These are phyloP conservation scores for Fraxinus sp. DNA, from an alignment of 305 asterid species.

Conservation along the genomic window DNA sequence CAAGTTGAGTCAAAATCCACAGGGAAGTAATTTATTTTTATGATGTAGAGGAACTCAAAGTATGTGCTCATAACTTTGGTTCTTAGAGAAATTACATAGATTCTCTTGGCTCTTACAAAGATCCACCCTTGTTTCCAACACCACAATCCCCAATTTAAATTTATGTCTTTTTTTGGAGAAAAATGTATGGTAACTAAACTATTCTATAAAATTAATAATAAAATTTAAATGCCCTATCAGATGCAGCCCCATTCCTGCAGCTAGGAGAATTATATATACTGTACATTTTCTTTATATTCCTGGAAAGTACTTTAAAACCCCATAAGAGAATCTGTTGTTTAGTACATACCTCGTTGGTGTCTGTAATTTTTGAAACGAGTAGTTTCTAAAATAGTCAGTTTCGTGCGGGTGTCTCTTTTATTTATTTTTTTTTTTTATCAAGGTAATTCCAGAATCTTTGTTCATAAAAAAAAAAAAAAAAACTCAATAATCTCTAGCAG, in stretches of 20 bases:
- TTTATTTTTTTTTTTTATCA: too few species aligned
- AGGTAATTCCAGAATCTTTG: not conserved
- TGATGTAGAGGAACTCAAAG: not conserved
- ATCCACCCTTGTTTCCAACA: not conserved
- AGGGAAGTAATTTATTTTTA: not conserved
- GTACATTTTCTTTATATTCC: not conserved
- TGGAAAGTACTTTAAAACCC: not conserved
- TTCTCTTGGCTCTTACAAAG: not conserved
- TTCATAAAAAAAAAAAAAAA: too few species aligned
- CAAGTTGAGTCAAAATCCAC: too few species aligned
- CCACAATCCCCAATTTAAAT: not conserved
- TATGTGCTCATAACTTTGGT: not conserved
- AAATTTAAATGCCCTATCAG: not conserved
- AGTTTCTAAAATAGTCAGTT: not conserved
- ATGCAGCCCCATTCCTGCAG: not conserved
- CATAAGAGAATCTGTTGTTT: not conserved
- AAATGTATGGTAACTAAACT: not conserved
- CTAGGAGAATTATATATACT: not conserved
- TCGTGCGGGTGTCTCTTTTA: not conserved
- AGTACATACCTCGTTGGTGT: not conserved
- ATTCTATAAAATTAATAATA: not conserved
- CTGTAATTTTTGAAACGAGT: not conserved
- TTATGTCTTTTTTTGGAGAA: not conserved
- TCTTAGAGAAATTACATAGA: not conserved
- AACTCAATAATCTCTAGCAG: not conserved